phyloP scores from a whole-genome alignment of 352 stramenopile species.

The Elongisporangium senticosum region DNA sequence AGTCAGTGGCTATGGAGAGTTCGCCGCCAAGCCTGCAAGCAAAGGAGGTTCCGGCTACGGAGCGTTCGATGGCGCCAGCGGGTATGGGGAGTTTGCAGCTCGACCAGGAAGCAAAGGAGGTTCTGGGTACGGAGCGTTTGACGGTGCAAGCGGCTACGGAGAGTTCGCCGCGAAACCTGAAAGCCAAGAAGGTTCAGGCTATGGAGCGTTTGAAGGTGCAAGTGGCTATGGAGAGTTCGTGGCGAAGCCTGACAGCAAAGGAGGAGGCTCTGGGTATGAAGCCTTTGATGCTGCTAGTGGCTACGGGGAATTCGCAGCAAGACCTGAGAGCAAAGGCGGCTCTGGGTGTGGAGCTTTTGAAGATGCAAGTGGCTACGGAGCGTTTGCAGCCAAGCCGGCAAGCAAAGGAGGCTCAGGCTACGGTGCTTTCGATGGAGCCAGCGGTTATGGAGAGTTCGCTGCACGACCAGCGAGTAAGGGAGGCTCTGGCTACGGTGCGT shows the following conservation, averaged over 20 bases:
- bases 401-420: conserved; percentile 6
- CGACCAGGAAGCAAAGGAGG: conserved; percentile 1
- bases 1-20: conserved; percentile 23
- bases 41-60: conserved; percentile 19
- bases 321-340: conserved; percentile 2
- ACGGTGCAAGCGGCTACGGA: conserved; percentile 13
- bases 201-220: conserved; percentile 9
- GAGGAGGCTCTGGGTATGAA: conserved; percentile 16
- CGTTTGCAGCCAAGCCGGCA: conserved; percentile 6
- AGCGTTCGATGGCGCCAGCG: conserved; percentile 17
- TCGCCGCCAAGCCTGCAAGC: conserved; percentile 2
- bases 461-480: conserved; percentile 2
- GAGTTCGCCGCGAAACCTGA: conserved; percentile 5
- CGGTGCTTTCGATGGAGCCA: conserved; percentile 13
- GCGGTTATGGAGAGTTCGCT: conserved; percentile 15
- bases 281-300: conserved; percentile 18
- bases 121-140: conserved; percentile 22
- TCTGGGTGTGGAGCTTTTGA: conserved; percentile 35
- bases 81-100: conserved; percentile 21
- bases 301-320: conserved; percentile 29
- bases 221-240: conserved; percentile 15
- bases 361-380: conserved; percentile 18
- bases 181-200: background rate
- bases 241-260: background rate
- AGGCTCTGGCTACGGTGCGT: conserved; percentile 24